Evolutionary conservation across 2,329 filamentous ascomycete species (phyloP), one percentile per base, ranked within the genome.

Genomic region (Claviceps sp.): DNA sequence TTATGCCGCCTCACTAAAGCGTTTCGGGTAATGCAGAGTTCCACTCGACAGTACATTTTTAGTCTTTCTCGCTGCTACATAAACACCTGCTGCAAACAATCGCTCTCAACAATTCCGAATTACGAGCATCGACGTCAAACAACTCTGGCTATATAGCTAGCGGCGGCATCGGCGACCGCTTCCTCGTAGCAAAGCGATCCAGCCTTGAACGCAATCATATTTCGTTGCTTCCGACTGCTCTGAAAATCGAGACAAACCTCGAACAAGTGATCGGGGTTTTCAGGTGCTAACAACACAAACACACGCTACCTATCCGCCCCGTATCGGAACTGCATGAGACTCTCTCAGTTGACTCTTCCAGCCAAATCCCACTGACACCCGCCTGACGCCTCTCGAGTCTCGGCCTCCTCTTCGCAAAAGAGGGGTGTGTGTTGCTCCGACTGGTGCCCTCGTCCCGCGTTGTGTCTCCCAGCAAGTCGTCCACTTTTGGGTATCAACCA

Each of bases 401-500:
- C 11, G 45, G 5, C 30, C 16, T 13, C 11, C 3, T 37, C 18
- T 20, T 9, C 30, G 2, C 14, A 22, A 47, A 20, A 11, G 9
- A 18, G 30, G 22, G 45, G 45, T 22, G 45, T 36, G 45, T n/a
- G 30, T 11, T 11, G 16, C 45, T 13, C 45, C 45, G 14, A 20
- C 22, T 47, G 45, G 45, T 47, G 26, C 16, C 44, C 22, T 7
- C 22, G 26, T 36, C 26, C 44, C n/a, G 45, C 45, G 24, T 47
- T 34, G n/a, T 47, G 16, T 37, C 4, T 48, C 44, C 24, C 26
- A 47, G n/a, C 44, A 46, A 11, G n/a, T 20, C 43, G 45, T 47
- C 52, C 52, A 51, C 52, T 51, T 44, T 53, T 51, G 49, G 52
- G 52, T 54, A 51, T 49, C 52, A 49, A 54, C 49, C 30, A 36